A percentile compares a stretch with the other conserved stretches of the same genome.
Conservation (phyloP, 306 rosid genomes). For the Echinosophora koreensis region DNA sequence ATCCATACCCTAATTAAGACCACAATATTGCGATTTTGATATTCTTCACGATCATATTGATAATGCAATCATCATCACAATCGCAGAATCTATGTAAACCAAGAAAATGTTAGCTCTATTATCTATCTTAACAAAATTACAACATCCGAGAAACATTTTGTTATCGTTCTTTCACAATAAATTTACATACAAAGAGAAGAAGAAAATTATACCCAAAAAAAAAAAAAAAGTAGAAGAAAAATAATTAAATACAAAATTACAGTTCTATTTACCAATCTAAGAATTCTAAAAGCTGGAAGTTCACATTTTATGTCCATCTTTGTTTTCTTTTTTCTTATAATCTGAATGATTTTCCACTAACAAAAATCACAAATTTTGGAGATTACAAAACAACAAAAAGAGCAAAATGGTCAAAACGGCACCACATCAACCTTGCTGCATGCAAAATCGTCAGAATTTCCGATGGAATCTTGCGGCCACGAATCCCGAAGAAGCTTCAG, state of each 20-base stretch:
- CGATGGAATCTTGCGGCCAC: conserved; percentile 90
- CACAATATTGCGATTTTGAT: no score
- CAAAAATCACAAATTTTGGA: conserved; percentile 44
- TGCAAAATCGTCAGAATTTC: conserved; percentile 83
- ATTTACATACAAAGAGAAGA: conserved; percentile 58
- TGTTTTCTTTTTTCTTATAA: conserved; percentile 34
- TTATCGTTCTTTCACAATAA: conserved; percentile 42
- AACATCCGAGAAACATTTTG: conserved; percentile 18
- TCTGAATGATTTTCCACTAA: conserved; percentile 29
- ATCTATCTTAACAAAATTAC: conserved; percentile 39
- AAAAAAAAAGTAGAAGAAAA: conserved; percentile 34
- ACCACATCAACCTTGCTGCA: conserved; percentile 76
- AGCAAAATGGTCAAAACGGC: conserved; percentile 50
- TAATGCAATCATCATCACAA: no score
- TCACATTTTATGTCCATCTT: conserved; percentile 45
- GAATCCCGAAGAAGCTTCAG: conserved; percentile 97
- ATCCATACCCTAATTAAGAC: no score
- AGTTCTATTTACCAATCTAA: conserved; percentile 62
- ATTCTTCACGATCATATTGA: no score
- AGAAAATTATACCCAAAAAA: no score
- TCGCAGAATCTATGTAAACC: no score
- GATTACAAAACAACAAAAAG: conserved; percentile 48
- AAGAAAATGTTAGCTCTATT: conserved; percentile 38
- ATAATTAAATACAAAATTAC: conserved; percentile 58
- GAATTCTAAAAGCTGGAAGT: conserved; percentile 39